Evolutionary conservation across 495 filamentous ascomycete genomes (phyloP).

Genomic region (Pseudotulostoma volvatum): DNA sequence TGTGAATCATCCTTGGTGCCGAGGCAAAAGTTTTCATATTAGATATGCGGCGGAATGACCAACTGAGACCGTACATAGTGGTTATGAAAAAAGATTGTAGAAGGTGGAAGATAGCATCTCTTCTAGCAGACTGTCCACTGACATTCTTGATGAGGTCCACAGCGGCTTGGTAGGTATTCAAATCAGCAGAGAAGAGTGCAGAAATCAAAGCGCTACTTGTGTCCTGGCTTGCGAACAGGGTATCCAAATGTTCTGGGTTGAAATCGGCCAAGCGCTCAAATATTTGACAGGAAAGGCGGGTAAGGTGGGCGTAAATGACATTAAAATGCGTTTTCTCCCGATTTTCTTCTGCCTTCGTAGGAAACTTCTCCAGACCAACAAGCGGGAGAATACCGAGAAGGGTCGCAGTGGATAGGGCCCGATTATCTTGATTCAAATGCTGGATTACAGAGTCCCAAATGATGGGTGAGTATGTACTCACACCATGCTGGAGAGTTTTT

Average conservation of each 20-base stretch:
- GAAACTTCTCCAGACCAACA: constrained; percentile 56
- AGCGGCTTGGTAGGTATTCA: constrained; percentile 53
- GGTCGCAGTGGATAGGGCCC: constrained; percentile 50
- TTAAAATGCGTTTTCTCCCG: constrained; percentile 56
- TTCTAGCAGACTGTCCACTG: constrained; percentile 49
- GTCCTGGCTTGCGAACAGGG: constrained; percentile 44
- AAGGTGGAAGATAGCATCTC: constrained; percentile 58
- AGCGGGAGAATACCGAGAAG: constrained; percentile 54
- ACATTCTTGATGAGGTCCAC: constrained; percentile 66
- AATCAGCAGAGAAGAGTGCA: constrained; percentile 51
- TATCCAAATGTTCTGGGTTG: constrained; percentile 40
- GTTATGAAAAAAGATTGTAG: constrained; percentile 46
- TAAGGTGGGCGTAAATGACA: constrained; percentile 48
- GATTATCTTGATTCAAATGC: constrained; percentile 44
- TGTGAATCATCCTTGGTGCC: constrained; percentile 53
- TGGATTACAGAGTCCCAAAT: constrained; percentile 67
- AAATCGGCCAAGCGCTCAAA: constrained; percentile 66
- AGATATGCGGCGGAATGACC: constrained; percentile 40
- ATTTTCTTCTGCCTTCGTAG: constrained; percentile 29
- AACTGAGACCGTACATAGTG: constrained; percentile 42
- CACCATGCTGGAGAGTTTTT: constrained; percentile 46
- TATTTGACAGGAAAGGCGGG: constrained; percentile 50
- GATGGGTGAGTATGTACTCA: constrained; percentile 43
- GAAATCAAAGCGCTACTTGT: constrained; percentile 51
- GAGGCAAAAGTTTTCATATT: constrained; percentile 46